phyloP scores from a whole-genome alignment of 495 filamentous ascomycete species.

The Penicillium atrosanguineum region DNA sequence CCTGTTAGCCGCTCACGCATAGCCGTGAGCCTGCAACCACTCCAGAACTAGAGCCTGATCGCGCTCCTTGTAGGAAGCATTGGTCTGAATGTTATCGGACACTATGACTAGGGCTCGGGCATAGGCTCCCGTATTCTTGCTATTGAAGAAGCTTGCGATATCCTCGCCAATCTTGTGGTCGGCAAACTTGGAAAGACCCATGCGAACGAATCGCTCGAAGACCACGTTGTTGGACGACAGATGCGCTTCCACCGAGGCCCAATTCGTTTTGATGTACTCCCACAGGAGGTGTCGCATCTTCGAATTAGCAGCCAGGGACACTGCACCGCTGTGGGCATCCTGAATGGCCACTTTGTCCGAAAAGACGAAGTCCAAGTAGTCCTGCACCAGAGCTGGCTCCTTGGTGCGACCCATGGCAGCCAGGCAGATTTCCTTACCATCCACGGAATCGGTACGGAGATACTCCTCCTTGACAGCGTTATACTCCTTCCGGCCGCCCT shows the following conservation, averaged over 20 bases:
- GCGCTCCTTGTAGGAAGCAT: conserved; percentile 72
- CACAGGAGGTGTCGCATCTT: conserved; percentile 69
- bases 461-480: conserved; percentile 81
- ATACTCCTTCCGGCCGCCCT: conserved; percentile 64
- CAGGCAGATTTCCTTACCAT: conserved; percentile 85
- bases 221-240: conserved; percentile 80
- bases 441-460: conserved; percentile 73
- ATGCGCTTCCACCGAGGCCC: conserved; percentile 62
- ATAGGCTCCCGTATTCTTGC: conserved; percentile 77
- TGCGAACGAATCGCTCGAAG: conserved; percentile 79
- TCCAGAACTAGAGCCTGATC: conserved; percentile 66
- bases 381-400: conserved; percentile 61
- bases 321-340: conserved; percentile 79
- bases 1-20: conserved; percentile 35
- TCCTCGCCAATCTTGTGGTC: conserved; percentile 66
- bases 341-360: conserved; percentile 72
- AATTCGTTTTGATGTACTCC: conserved; percentile 80
- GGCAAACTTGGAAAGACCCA: conserved; percentile 73
- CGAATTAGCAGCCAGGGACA: conserved; percentile 68
- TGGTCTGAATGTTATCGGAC: conserved; percentile 73
- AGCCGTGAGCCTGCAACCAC: conserved; percentile 67
- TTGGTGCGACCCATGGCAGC: conserved; percentile 72
- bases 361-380: conserved; percentile 77
- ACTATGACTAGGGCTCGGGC: conserved; percentile 76
- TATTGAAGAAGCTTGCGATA: conserved; percentile 78